These are phyloP conservation scores for Crithidia expoeki DNA, from an alignment of 208 protist genomes.

Conservation along the genomic window DNA sequence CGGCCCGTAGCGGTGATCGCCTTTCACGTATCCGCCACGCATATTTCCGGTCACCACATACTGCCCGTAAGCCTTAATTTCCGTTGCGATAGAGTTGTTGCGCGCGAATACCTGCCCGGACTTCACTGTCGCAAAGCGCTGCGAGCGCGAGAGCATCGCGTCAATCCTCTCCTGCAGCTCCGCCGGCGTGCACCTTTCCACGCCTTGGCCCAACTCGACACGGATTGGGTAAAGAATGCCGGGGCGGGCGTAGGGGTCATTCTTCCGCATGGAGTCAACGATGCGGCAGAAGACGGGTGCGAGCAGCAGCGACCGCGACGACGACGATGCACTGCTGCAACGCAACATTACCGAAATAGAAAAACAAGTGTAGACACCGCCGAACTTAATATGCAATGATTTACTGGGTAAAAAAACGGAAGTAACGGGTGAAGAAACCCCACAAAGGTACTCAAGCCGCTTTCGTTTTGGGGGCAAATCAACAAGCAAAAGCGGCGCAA, in stretches of 20 bases:
- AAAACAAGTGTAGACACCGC: too few relatives aligned
- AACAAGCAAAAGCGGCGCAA: too few relatives aligned
- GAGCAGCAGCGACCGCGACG: conserved; percentile 10
- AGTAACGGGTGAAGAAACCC: too few relatives aligned
- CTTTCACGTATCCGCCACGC: conserved; percentile 87
- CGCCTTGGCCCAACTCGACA: conserved; percentile 75
- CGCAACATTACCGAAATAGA: conserved; percentile 5
- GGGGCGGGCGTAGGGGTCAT: conserved; percentile 61
- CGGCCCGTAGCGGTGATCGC: conserved; percentile 82
- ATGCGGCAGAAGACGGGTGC: conserved; percentile 86
- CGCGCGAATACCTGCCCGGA: conserved; percentile 73
- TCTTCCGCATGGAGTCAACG: conserved; percentile 71
- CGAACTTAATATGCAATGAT: too few relatives aligned
- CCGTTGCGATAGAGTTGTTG: conserved; percentile 61
- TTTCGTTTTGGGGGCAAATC: too few relatives aligned
- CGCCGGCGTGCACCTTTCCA: conserved; percentile 56
- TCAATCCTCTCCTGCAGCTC: conserved; percentile 79
- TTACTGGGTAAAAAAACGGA: too few relatives aligned
- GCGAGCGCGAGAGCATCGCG: conserved; percentile 59
- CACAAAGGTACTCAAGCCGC: too few relatives aligned
- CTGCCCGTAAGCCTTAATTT: conserved; percentile 69
- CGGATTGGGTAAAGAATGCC: conserved; percentile 84
- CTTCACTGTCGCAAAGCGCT: conserved; percentile 76
- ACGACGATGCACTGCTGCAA: neutral
- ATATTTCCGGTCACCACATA: conserved; percentile 88